Evolutionary conservation across 371 early-diverging fungal genomes (phyloP).

Genomic region (Capillidium heterosporum): DNA sequence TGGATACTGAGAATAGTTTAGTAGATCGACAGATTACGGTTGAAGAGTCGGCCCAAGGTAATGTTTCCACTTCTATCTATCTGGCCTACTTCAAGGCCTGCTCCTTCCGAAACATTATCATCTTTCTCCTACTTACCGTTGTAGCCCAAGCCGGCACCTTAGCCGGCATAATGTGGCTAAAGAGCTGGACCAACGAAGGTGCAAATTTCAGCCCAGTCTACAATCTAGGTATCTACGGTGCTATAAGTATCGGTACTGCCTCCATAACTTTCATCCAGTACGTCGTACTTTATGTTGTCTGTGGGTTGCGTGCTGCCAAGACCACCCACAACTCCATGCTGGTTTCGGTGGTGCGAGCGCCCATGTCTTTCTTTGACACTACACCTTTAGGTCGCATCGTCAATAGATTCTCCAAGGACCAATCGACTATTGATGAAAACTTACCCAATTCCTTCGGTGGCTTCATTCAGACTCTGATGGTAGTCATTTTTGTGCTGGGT

Average conservation of each 20-base stretch:
- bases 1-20: neutral
- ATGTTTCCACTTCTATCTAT: constrained; percentile 53
- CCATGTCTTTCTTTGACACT: constrained; percentile 78
- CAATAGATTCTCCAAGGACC: constrained; percentile 76
- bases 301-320: constrained; percentile 63
- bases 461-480: constrained; percentile 19
- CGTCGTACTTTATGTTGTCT: constrained; percentile 58
- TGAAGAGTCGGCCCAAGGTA: constrained; percentile 65
- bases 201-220: constrained; percentile 20
- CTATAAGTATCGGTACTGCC: constrained; percentile 42
- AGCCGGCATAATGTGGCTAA: constrained; percentile 44
- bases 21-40: constrained; percentile 29
- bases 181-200: constrained; percentile 39
- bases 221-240: constrained; percentile 68
- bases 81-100: constrained; percentile 59
- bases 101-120: constrained; percentile 25
- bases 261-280: constrained; percentile 58
- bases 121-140: constrained; percentile 32
- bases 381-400: constrained; percentile 77
- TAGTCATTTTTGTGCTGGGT: constrained; percentile 33
- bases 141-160: constrained; percentile 25
- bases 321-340: constrained; percentile 31
- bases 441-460: constrained; percentile 41
- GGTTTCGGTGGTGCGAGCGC: constrained; percentile 26
- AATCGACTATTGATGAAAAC: constrained; percentile 61